Evolutionary conservation across 2,329 filamentous ascomycete genomes (phyloP).

Genomic region (Pestalotiopsis sp.): DNA sequence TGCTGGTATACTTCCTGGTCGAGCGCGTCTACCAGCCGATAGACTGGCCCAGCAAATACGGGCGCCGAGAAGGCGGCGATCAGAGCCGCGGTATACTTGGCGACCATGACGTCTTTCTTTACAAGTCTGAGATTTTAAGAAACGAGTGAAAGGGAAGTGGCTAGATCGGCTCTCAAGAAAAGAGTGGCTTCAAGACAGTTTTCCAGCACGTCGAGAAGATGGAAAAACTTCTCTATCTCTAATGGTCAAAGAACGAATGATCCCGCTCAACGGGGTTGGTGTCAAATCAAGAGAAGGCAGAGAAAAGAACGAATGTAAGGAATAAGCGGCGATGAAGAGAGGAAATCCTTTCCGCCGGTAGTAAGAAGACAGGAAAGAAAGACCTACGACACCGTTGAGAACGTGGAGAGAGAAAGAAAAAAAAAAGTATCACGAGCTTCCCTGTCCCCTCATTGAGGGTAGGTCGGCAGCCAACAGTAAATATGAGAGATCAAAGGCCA

Average conservation of each 20-base stretch:
- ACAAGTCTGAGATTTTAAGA: neutral
- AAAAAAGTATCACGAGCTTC: neutral
- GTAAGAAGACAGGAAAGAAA: neutral
- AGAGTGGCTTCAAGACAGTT: neutral
- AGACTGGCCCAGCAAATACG: slow-evolving; percentile 21
- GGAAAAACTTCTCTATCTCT: neutral
- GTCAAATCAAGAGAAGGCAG: neutral
- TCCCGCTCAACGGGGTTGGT: slow-evolving; percentile 18
- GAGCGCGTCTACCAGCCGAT: slow-evolving; percentile 36
- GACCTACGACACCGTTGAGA: neutral
- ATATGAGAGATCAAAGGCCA: slow-evolving; percentile 1
- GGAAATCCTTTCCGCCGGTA: neutral
- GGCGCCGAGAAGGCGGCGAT: slow-evolving; percentile 4
- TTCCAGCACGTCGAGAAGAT: neutral
- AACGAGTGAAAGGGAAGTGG: neutral
- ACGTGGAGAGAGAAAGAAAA: neutral
- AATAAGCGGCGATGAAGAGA: neutral
- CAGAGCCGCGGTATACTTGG: slow-evolving; percentile 10
- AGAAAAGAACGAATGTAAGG: slow-evolving; percentile 7
- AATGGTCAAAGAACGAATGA: slow-evolving; percentile 14
- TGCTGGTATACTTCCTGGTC: slow-evolving; percentile 42
- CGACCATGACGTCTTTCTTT: slow-evolving; percentile 10
- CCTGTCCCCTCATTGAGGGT: neutral
- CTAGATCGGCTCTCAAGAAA: neutral
- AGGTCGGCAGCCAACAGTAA: neutral